phyloP scores from a whole-genome alignment of 2,329 filamentous ascomycete species.

The Sordariomycetes sp. region DNA sequence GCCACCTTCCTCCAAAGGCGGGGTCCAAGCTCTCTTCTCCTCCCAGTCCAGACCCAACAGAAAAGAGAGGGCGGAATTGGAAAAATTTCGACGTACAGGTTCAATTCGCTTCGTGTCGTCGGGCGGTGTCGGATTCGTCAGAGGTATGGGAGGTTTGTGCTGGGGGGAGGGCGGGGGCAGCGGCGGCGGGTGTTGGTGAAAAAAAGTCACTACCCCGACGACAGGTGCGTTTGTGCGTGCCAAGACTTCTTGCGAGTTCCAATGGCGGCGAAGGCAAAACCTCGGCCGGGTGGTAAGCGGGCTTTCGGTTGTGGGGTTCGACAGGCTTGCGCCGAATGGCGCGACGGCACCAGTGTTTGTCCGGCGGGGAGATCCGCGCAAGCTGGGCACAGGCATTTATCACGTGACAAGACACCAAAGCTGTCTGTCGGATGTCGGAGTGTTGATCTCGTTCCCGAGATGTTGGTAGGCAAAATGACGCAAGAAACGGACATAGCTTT shows the following conservation, averaged over 20 bases:
- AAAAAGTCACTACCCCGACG: constrained; percentile 23
- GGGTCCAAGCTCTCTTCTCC: neutral
- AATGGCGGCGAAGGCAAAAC: neutral
- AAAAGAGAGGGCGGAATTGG: neutral
- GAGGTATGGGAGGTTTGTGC: neutral
- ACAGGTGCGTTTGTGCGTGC: constrained; percentile 27
- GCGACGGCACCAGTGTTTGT: neutral
- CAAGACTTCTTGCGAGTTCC: constrained; percentile 23
- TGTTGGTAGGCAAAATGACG: neutral
- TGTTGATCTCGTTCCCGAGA: no score
- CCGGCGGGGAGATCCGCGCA: neutral
- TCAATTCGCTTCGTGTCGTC: neutral
- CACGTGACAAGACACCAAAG: neutral
- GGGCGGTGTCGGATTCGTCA: neutral
- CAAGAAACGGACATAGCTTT: neutral
- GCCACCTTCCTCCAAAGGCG: neutral
- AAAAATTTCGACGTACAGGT: neutral
- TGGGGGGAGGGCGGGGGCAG: neutral
- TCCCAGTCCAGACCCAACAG: neutral
- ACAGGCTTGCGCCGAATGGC: neutral
- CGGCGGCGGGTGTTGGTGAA: constrained; percentile 4
- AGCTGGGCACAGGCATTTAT: neutral
- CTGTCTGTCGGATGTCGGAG: no score
- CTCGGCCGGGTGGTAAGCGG: neutral
- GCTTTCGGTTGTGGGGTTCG: neutral